Conservation (phyloP, 192 early-diverging fungal genomes). For the Backusella psychrophila region DNA sequence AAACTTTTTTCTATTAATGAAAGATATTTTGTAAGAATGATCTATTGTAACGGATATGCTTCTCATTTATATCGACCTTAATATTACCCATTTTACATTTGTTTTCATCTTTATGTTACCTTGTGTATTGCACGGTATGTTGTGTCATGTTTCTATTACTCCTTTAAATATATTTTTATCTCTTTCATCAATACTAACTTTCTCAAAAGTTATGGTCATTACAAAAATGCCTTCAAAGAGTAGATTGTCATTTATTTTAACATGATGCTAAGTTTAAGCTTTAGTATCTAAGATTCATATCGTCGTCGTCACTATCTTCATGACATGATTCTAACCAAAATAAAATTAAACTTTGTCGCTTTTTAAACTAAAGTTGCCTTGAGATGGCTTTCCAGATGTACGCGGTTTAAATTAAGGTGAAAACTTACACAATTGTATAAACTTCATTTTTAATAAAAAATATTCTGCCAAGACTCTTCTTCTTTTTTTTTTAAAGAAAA, state of each 20-base stretch:
- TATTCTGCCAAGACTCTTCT: background rate
- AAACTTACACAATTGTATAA: background rate
- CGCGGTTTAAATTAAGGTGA: background rate
- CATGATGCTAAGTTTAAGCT: background rate
- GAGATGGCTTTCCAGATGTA: background rate
- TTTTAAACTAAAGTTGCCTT: background rate
- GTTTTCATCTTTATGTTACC: background rate
- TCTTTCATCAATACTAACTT: background rate
- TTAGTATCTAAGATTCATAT: background rate
- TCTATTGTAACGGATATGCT: background rate
- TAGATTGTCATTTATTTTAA: too few species aligned
- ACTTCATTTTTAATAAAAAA: background rate
- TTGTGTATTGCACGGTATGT: background rate
- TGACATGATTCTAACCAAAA: background rate
- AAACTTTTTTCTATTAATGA: too few species aligned
- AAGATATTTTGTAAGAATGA: background rate
- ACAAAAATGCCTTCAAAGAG: too few species aligned
- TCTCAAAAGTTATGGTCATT: background rate
- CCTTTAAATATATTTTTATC: background rate
- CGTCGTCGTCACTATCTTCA: background rate
- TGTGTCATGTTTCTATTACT: constrained; percentile 1
- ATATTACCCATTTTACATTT: background rate
- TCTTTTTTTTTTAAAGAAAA: background rate
- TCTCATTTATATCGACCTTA: background rate
- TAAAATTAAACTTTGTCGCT: background rate